Evolutionary conservation across 495 filamentous ascomycete species (phyloP).

Genomic region (Trichoderma erinaceum): DNA sequence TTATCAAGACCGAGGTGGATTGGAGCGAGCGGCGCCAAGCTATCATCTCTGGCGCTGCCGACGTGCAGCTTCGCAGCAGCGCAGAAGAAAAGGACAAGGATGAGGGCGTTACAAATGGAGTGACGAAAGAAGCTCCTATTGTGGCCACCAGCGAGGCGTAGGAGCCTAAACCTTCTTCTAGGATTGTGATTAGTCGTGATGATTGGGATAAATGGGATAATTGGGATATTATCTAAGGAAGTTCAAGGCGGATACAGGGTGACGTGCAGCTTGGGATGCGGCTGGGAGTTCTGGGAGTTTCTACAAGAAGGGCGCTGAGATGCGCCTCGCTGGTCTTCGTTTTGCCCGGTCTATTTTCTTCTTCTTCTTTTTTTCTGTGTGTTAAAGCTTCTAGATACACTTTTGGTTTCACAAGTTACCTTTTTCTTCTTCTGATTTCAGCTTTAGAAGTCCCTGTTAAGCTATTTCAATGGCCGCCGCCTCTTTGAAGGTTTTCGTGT

Average conservation of each 20-base stretch:
- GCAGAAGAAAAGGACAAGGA: not conserved
- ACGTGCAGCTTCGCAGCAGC: slow-evolving; percentile 23
- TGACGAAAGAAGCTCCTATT: not conserved
- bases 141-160: not conserved
- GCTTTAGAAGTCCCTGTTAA: too few species aligned
- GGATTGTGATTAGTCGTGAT: not conserved
- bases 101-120: not conserved
- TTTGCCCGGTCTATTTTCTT: not conserved
- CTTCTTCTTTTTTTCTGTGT: not conserved
- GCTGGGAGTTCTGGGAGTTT: slow-evolving; percentile 14
- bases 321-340: not conserved
- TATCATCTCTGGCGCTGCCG: slow-evolving; percentile 33
- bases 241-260: not conserved
- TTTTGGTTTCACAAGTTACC: not conserved
- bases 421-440: not conserved
- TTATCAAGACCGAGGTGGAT: slow-evolving; percentile 46
- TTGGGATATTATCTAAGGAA: not conserved
- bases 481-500: not conserved
- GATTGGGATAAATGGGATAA: not conserved
- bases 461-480: too few species aligned
- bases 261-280: not conserved
- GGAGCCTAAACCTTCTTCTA: not conserved
- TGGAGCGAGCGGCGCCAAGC: slow-evolving; percentile 40
- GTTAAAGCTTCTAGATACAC: not conserved
- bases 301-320: not conserved